phyloP scores from a whole-genome alignment of 2,329 filamentous ascomycete genomes.

The Pseudogymnoascus sp. region DNA sequence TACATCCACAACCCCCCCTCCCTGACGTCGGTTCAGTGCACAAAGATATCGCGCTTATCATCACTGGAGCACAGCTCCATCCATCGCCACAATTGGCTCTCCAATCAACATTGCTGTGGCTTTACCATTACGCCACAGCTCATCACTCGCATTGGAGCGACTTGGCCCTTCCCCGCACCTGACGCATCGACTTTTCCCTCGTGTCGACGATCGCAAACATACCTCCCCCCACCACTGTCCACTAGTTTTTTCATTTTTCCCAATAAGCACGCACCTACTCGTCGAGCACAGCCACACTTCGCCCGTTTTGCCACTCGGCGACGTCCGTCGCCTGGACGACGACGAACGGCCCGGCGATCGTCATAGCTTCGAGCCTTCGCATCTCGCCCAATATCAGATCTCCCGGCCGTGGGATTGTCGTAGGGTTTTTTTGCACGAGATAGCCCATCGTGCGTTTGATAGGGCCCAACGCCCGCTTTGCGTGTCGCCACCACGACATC shows the following conservation, averaged over 20 bases:
- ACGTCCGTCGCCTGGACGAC: not conserved
- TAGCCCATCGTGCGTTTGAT: not conserved
- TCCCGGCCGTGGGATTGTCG: not conserved
- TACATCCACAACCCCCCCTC: not conserved
- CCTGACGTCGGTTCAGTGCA: not conserved
- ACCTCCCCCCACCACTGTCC: not conserved
- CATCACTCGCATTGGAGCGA: not conserved
- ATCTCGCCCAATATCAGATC: not conserved
- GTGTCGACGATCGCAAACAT: not conserved
- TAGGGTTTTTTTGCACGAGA: not conserved
- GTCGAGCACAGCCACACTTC: not conserved
- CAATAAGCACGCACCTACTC: not conserved
- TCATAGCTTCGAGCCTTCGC: not conserved
- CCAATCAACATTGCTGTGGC: not conserved
- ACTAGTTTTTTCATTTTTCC: constrained; percentile 5
- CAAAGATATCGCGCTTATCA: not conserved
- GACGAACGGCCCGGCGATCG: not conserved
- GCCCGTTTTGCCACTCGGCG: not conserved
- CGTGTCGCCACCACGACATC: not conserved
- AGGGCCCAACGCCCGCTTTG: not conserved
- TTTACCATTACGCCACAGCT: not conserved
- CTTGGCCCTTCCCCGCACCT: not conserved
- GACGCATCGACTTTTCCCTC: constrained; percentile 1
- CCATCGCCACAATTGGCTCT: not conserved
- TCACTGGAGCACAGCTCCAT: not conserved